These are phyloP conservation scores for Lachancea sp. DNA, from an alignment of 805 yeast species.

Conservation along the genomic window DNA sequence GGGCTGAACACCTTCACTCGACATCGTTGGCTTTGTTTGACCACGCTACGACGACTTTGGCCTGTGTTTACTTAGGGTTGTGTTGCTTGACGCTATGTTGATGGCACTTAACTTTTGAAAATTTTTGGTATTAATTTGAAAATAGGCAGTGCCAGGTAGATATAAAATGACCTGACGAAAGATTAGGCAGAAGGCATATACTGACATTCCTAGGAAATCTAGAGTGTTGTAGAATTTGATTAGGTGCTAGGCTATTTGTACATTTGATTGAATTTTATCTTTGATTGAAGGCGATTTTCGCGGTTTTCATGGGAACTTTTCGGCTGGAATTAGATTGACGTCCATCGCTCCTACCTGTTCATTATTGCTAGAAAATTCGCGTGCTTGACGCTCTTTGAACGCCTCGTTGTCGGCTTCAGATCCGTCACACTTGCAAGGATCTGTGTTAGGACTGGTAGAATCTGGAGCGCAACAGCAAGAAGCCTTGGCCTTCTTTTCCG, in stretches of 20 bases:
- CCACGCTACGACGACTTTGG: not conserved
- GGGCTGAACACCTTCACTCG: conserved; percentile 9
- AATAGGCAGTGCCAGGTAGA: not conserved
- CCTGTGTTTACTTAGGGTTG: not conserved
- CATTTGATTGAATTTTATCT: not conserved
- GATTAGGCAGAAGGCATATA: not conserved
- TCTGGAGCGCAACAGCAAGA: conserved; percentile 10
- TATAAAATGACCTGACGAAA: not conserved
- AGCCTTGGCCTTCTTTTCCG: too few species aligned
- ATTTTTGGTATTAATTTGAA: not conserved
- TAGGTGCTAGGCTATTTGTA: too few species aligned
- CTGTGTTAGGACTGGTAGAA: not conserved
- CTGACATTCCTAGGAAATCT: not conserved
- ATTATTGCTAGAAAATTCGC: conserved; percentile 21
- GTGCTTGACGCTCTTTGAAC: conserved; percentile 20
- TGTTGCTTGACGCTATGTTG: not conserved
- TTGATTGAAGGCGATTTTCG: not conserved
- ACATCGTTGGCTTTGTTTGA: conserved; percentile 4
- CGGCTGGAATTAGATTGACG: conserved; percentile 26
- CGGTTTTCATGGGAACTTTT: conserved; percentile 14
- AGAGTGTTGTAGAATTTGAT: too few species aligned
- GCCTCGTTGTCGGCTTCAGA: conserved; percentile 15
- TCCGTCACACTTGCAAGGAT: conserved; percentile 10
- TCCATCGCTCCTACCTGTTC: conserved; percentile 32
- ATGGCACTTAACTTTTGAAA: not conserved